Conservation (phyloP, 169 alveolate genomes). For the Eimeria tenella region DNA sequence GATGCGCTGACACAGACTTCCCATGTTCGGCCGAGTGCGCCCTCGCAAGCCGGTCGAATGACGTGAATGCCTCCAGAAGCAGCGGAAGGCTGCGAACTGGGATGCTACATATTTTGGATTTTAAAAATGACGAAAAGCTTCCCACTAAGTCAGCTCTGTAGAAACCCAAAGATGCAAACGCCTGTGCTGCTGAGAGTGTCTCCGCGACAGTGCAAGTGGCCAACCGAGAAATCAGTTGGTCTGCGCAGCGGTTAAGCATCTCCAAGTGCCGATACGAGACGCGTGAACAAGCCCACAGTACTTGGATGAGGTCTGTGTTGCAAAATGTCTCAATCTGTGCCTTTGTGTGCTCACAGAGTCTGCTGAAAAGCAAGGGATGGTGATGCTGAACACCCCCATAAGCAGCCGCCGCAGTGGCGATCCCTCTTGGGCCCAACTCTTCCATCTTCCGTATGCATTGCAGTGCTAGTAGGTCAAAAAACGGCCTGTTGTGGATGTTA, state of each 20-base stretch:
- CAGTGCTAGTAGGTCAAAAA: constrained; percentile 74
- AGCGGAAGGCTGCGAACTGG: constrained; percentile 73
- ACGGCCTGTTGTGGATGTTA: constrained; percentile 37
- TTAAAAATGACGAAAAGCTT: constrained; percentile 22
- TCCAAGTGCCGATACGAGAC: constrained; percentile 10
- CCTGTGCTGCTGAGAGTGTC: constrained; percentile 47
- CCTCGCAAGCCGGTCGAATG: constrained; percentile 66
- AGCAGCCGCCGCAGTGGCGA: constrained; percentile 69
- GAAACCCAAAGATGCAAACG: constrained; percentile 43
- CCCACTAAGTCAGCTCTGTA: constrained; percentile 66
- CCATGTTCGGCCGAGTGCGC: background rate
- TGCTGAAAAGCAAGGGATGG: constrained; percentile 18
- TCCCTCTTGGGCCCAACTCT: constrained; percentile 75
- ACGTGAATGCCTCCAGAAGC: constrained; percentile 56
- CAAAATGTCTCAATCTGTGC: constrained; percentile 45
- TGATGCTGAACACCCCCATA: constrained; percentile 66
- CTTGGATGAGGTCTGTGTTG: constrained; percentile 68
- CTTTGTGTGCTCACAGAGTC: background rate
- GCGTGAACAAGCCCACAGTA: constrained; percentile 58
- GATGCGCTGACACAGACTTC: background rate
- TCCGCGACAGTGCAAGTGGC: constrained; percentile 55
- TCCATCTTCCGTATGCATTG: constrained; percentile 23
- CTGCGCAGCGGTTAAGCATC: constrained; percentile 62
- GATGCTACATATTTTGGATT: constrained; percentile 21
- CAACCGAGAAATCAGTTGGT: constrained; percentile 16